phyloP scores from a whole-genome alignment of 176 grass and related monocot genomes.

The Oryza rufipogon region DNA sequence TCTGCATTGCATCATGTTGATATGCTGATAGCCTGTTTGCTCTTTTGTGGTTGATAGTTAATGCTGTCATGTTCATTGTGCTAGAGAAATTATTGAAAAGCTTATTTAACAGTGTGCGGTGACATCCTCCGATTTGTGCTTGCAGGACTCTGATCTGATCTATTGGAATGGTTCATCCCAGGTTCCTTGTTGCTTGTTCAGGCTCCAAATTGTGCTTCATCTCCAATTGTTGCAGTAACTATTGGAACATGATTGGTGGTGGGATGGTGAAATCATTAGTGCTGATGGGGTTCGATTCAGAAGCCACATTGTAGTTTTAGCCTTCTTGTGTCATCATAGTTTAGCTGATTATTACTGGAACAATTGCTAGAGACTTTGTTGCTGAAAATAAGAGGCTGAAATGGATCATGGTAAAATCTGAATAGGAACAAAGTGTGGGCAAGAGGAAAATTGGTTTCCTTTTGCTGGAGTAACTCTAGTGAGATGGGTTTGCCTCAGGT shows the following conservation, averaged over 20 bases:
- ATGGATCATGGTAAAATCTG: background rate
- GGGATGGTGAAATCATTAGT: conserved; percentile 8
- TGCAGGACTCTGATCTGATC: conserved; percentile 42
- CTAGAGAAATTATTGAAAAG: background rate
- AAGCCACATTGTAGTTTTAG: conserved; percentile 38
- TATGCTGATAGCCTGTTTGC: background rate
- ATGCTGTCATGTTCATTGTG: background rate
- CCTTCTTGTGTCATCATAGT: background rate
- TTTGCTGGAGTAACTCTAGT: conserved; percentile 25
- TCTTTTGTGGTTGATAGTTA: background rate
- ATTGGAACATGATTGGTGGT: conserved; percentile 42
- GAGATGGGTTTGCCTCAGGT: conserved; percentile 87
- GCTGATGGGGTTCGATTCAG: conserved; percentile 27
- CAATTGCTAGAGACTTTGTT: background rate
- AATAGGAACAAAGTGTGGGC: background rate
- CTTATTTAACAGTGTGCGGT: conserved; percentile 9
- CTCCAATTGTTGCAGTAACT: conserved; percentile 35
- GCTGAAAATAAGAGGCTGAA: background rate
- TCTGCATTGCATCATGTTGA: conserved; percentile 34
- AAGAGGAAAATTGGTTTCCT: background rate
- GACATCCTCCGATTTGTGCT: conserved; percentile 16
- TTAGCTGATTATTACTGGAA: conserved; percentile 23
- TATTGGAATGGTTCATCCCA: conserved; percentile 41
- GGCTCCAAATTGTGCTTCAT: conserved; percentile 49
- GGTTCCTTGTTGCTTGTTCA: conserved; percentile 56